Percentiles rank a stretch among this genome's conserved stretches.
phyloP scores from a whole-genome alignment of 2,329 filamentous ascomycete genomes.

The Monosporascus sp. region DNA sequence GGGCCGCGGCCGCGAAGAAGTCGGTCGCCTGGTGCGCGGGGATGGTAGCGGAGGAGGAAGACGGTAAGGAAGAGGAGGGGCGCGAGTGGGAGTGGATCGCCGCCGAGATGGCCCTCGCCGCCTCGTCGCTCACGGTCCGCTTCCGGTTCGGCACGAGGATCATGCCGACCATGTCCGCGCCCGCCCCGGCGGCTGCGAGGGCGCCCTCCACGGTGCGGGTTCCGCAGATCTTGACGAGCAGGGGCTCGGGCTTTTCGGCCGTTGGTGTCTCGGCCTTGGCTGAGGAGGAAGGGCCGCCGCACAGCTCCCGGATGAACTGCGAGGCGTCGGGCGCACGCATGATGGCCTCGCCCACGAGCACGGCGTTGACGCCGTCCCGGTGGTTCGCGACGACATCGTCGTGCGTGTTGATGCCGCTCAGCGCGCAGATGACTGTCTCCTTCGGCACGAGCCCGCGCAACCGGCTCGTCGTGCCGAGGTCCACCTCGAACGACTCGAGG shows the following conservation, averaged over 20 bases:
- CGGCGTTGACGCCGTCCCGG: constrained; percentile 83
- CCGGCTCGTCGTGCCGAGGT: constrained; percentile 85
- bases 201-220: constrained; percentile 81
- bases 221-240: constrained; percentile 92
- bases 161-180: constrained; percentile 89
- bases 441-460: constrained; percentile 82
- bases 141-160: constrained; percentile 80
- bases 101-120: constrained; percentile 74
- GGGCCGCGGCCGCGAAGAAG: constrained; percentile 62
- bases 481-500: constrained; percentile 92
- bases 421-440: constrained; percentile 82
- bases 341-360: constrained; percentile 90
- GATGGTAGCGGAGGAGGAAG: constrained; percentile 22
- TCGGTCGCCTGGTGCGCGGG: constrained; percentile 45
- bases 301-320: constrained; percentile 77
- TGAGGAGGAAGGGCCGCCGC: constrained; percentile 50
- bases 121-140: constrained; percentile 73
- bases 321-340: constrained; percentile 86
- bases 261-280: not conserved
- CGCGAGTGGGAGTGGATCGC: constrained; percentile 58
- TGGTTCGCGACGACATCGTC: constrained; percentile 86
- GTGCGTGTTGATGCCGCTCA: constrained; percentile 88
- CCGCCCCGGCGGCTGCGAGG: constrained; percentile 72
- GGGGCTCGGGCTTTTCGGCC: constrained; percentile 30
- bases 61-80: constrained; percentile 27